Conservation (phyloP, 345 rosid species). For the Iberis pinnata region DNA sequence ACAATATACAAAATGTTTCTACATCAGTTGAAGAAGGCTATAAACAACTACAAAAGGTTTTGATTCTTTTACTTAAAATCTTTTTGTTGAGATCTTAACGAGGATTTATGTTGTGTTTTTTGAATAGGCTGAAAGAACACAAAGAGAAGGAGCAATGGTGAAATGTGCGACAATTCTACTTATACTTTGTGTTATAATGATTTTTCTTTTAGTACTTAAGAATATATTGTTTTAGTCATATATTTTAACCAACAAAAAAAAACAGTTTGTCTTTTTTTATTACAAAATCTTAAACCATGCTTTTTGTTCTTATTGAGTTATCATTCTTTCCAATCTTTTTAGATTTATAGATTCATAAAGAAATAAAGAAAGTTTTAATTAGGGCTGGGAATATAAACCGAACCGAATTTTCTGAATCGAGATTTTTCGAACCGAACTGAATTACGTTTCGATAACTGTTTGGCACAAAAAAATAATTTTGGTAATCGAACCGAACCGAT, state of each 20-base stretch:
- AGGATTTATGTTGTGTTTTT: neutral
- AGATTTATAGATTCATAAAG: too few species aligned
- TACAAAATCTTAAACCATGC: neutral
- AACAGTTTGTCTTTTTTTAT: conserved; percentile 1
- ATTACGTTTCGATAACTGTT: too few species aligned
- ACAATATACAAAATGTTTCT: conserved; percentile 77
- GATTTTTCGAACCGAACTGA: too few species aligned
- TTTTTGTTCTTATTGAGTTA: neutral
- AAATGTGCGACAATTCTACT: conserved; percentile 77
- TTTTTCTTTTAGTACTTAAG: conserved; percentile 75
- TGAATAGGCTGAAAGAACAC: conserved; percentile 80
- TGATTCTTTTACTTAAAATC: neutral
- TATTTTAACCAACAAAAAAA: neutral
- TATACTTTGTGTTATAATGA: conserved; percentile 77
- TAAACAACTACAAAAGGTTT: conserved; percentile 77
- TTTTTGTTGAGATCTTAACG: neutral
- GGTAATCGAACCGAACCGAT: too few species aligned
- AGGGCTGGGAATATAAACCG: too few species aligned
- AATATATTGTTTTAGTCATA: conserved; percentile 42
- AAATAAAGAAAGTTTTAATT: too few species aligned
- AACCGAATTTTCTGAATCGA: too few species aligned
- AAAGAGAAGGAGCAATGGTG: conserved; percentile 83
- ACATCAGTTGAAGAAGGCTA: conserved; percentile 71
- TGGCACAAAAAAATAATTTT: too few species aligned
- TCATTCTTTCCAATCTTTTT: neutral